Evolutionary conservation across 768 basidiomycete genomes (phyloP).

Genomic region (Serendipita indica): DNA sequence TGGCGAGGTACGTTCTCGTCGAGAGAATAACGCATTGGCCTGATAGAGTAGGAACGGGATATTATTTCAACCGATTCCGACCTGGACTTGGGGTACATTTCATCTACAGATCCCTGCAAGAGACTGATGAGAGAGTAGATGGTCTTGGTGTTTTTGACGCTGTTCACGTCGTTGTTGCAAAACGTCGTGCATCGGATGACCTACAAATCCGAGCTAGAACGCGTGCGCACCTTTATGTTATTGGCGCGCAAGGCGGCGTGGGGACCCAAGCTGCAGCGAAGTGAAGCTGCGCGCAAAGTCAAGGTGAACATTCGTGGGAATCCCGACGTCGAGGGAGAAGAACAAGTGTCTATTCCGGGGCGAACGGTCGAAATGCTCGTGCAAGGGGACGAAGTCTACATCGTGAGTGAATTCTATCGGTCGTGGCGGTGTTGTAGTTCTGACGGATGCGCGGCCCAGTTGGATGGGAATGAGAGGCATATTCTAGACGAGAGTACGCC

Average conservation of each 20-base stretch:
- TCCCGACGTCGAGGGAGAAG: slow-evolving; percentile 39
- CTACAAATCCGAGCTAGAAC: slow-evolving; percentile 52
- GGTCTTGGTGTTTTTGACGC: slow-evolving; percentile 59
- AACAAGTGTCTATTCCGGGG: slow-evolving; percentile 28
- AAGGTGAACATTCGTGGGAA: slow-evolving; percentile 51
- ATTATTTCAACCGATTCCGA: slow-evolving; percentile 91
- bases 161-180: slow-evolving; percentile 71
- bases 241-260: slow-evolving; percentile 65
- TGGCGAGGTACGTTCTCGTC: slow-evolving; percentile 48
- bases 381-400: slow-evolving; percentile 56
- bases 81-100: slow-evolving; percentile 70
- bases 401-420: slow-evolving; percentile 32
- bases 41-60: slow-evolving; percentile 49
- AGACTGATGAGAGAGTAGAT: slow-evolving; percentile 28
- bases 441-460: slow-evolving; percentile 25
- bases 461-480: slow-evolving; percentile 46
- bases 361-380: slow-evolving; percentile 67
- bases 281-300: slow-evolving; percentile 38
- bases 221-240: slow-evolving; percentile 44
- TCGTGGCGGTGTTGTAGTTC: not conserved
- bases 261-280: slow-evolving; percentile 67
- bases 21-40: not conserved
- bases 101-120: not conserved
- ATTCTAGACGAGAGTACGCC: slow-evolving; percentile 46
- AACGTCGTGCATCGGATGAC: slow-evolving; percentile 66